These are phyloP conservation scores for Saccharomycopsis fermentans DNA, from an alignment of 805 yeast species.

Conservation along the genomic window DNA sequence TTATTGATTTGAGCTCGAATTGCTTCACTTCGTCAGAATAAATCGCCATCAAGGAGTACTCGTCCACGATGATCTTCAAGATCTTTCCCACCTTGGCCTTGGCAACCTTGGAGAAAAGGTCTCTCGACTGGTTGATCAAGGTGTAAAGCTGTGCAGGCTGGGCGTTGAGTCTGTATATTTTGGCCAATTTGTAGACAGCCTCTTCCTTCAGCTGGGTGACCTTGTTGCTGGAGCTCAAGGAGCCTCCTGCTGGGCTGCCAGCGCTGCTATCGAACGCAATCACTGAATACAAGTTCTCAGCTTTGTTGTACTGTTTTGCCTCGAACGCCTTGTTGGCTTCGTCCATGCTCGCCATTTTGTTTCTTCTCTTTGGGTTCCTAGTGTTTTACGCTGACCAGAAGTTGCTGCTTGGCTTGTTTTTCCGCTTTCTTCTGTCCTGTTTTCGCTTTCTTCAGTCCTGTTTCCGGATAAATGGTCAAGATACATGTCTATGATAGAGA, in stretches of 20 bases:
- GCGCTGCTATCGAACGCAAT: conserved; percentile 30
- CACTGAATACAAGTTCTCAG: conserved; percentile 50
- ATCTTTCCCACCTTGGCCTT: conserved; percentile 93
- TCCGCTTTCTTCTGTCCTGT: too few species aligned
- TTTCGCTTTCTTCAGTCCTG: too few species aligned
- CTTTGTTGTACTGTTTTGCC: conserved; percentile 39
- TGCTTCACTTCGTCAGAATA: conserved; percentile 40
- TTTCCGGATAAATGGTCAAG: too few species aligned
- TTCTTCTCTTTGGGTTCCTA: too few species aligned
- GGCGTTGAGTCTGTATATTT: conserved; percentile 44
- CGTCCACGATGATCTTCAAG: conserved; percentile 70
- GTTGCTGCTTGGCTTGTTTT: too few species aligned
- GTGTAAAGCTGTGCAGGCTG: conserved; percentile 43
- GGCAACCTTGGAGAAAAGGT: conserved; percentile 68
- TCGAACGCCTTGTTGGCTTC: conserved; percentile 53
- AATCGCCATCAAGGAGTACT: conserved; percentile 52
- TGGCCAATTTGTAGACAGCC: conserved; percentile 69
- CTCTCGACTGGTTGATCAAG: conserved; percentile 60
- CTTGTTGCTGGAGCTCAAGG: conserved; percentile 26
- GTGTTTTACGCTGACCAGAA: too few species aligned
- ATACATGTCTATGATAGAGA: too few species aligned
- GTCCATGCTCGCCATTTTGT: conserved; percentile 27
- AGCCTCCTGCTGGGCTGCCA: not conserved
- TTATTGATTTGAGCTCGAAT: conserved; percentile 35
- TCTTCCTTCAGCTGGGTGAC: conserved; percentile 48